A percentile compares a stretch with the other conserved stretches of the same genome.
Evolutionary conservation across 768 basidiomycete species (phyloP).

Genomic region (Mycena polygramma): DNA sequence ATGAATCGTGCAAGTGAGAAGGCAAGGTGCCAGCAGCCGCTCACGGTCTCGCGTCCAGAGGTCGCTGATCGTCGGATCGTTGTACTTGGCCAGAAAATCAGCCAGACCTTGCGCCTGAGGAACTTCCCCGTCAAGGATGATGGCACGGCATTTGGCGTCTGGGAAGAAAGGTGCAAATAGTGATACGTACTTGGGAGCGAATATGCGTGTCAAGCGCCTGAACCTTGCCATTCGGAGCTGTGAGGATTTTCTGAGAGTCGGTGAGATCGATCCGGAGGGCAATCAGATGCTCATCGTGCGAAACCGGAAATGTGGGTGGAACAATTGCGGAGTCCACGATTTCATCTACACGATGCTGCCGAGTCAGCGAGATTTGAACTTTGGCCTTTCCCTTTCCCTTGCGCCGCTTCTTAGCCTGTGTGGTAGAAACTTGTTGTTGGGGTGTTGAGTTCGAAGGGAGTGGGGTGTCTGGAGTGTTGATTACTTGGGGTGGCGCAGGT

Average conservation of each 20-base stretch:
- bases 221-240: not conserved
- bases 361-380: not conserved
- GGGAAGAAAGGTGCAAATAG: conserved; percentile 35
- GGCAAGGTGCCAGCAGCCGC: not conserved
- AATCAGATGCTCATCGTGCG: not conserved
- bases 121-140: too few relatives aligned
- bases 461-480: too few relatives aligned
- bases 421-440: too few relatives aligned
- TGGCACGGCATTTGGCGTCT: too few relatives aligned
- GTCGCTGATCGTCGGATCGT: not conserved
- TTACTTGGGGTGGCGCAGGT: too few relatives aligned
- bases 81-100: not conserved
- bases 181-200: not conserved
- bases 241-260: not conserved
- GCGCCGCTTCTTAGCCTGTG: too few relatives aligned
- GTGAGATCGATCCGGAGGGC: not conserved
- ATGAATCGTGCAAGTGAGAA: conserved; percentile 7
- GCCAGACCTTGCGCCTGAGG: too few relatives aligned
- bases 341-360: not conserved
- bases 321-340: not conserved
- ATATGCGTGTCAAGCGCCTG: not conserved
- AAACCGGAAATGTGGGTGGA: not conserved
- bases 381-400: too few relatives aligned
- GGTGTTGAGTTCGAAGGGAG: too few relatives aligned
- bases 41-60: conserved; percentile 3